These are phyloP conservation scores for Yarrowia divulgata DNA, from an alignment of 805 yeast species.

Conservation along the genomic window DNA sequence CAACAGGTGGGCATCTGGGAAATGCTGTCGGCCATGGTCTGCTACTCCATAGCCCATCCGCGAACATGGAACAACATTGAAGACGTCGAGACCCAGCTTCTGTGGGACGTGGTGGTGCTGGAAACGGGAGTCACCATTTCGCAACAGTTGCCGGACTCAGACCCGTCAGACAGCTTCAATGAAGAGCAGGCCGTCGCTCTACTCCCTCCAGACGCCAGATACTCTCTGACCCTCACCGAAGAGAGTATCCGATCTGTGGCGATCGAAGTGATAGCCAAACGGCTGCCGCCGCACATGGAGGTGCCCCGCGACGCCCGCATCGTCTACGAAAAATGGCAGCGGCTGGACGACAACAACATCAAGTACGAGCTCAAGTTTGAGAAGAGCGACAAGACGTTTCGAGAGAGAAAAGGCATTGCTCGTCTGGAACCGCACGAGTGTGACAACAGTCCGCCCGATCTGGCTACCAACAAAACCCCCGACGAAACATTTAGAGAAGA, in stretches of 20 bases:
- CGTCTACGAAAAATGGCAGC: slow-evolving; percentile 26
- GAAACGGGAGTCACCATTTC: slow-evolving; percentile 48
- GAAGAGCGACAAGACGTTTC: slow-evolving; percentile 39
- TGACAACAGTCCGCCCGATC: neutral
- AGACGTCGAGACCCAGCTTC: slow-evolving; percentile 44
- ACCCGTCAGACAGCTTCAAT: slow-evolving; percentile 40
- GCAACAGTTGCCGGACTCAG: slow-evolving; percentile 40
- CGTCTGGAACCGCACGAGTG: slow-evolving; percentile 20
- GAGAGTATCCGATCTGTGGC: slow-evolving; percentile 41
- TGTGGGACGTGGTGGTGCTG: slow-evolving; percentile 50
- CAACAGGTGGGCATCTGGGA: slow-evolving; percentile 47
- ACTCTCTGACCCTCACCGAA: slow-evolving; percentile 43
- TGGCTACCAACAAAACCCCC: neutral
- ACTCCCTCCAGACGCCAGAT: slow-evolving; percentile 42
- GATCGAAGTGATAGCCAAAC: slow-evolving; percentile 40
- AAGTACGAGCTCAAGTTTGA: slow-evolving; percentile 42
- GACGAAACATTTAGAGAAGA: neutral
- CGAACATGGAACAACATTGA: slow-evolving; percentile 45
- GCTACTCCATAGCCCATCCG: slow-evolving; percentile 48
- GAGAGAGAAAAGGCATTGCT: slow-evolving; percentile 42
- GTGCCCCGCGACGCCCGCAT: slow-evolving; percentile 40
- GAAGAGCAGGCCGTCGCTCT: slow-evolving; percentile 41
- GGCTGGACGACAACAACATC: slow-evolving; percentile 29
- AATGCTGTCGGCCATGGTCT: slow-evolving; percentile 47
- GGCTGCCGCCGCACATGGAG: slow-evolving; percentile 41